Base-by-base conservation (phyloP, 495 filamentous ascomycete species). In the Neurospora tetraspora region DNA sequence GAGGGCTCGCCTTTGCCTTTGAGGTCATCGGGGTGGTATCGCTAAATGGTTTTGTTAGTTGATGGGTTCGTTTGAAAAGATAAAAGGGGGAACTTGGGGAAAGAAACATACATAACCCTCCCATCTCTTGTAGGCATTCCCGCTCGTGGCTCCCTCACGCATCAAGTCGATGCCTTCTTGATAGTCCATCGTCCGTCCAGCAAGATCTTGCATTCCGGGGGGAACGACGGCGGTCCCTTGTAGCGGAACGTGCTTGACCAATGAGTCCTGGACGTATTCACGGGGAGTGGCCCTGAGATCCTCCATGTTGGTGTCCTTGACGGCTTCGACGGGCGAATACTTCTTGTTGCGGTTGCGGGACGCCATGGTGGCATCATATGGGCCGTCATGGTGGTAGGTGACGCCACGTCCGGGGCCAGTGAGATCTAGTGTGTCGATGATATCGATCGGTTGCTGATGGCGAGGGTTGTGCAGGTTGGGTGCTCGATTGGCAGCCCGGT, bases 321-420 rank as follows among this genome's bases (percentile, higher is more conserved):
- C 86, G 7, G 96, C 96, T 39, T 92, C 93, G 16, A 98, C 80
- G 0, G 96, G 96, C 83, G 92, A 78, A 76, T 79, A 84, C 70
- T 85, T 82, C 77, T 80, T 84, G 76, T 88, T 80, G n/a, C 79
- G 82, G 80, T 97, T 97, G 27, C 92, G 84, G 36, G 92, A 87
- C 7, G 89, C 81, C 65, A 92, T 85, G 5, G 92, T 91, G 0
- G 96, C 93, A 79, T 99, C 96, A 75, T 92, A 99, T 0, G 96
- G 96, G 0, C 96, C 96, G 71, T 92, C 92, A 75, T 99, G 96
- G 79, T 99, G 96, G 77, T 97, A 98, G 3, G 84, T 81, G 9
- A 80, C 82, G 20, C 85, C 83, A 4, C 84, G 85, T 9, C 75
- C 16, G 2, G 90, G 81, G 9, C 79, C 77, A 1, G 83, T 80